Base-by-base conservation (phyloP, 495 filamentous ascomycete species). In the Talaromyces ruber region DNA sequence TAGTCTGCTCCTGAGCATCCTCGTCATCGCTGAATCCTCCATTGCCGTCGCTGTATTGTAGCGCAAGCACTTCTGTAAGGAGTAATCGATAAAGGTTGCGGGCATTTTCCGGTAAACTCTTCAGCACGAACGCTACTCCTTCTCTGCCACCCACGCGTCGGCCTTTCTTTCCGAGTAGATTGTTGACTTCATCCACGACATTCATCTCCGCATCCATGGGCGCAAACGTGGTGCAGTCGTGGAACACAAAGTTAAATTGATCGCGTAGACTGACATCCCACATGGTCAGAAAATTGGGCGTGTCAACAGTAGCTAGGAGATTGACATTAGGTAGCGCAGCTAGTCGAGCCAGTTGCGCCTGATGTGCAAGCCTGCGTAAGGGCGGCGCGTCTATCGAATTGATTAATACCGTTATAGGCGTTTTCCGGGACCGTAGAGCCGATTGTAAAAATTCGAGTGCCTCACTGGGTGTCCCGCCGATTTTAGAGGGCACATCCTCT, bases 151-250 rank as follows among this genome's bases (percentile, higher is more conserved):
- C 92, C 9, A 91, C 81, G 57, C 89, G 83, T 39, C 87, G 82
- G n/a, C 91, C 88, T 66, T 86, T 90, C 25, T 92, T 83, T 26
- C 93, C 92, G 0, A 98, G 82, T 0, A 97, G 81, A 65, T 88
- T 84, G 68, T 96, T 87, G 21, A 97, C 91, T 63, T 88, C 88
- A 67, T 95, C 90, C 14, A 97, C 90, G 6, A 91, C 87, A 65
- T 91, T 88, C 3, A 72, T 64, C 28, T 92, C 74, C 60, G 92
- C 89, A n/a, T 81, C 79, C 67, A 86, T 92, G 0, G 90, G 83
- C 0, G 81, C 75, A 65, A 96, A 98, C 1, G 95, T 98, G 2
- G 94, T 98, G 69, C 87, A 87, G 74, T 97, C 92, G 74, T 98
- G 94, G 78, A 92, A 97, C 18, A 92, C 77, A 64, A 95, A 92